Conservation (phyloP, 768 basidiomycete genomes). For the Leccinum rimulosum region DNA sequence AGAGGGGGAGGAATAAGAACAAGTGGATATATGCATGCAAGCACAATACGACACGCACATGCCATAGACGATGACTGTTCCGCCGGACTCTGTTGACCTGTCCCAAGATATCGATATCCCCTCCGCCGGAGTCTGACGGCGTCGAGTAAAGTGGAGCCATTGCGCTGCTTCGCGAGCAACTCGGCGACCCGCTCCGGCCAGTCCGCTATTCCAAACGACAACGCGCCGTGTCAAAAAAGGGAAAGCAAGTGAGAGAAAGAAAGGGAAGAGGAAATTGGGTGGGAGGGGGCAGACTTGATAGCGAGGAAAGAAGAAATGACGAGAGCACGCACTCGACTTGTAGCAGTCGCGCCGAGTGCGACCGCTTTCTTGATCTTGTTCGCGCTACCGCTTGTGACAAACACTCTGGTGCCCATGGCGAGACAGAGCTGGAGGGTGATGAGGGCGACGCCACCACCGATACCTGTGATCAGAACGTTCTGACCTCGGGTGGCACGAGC, state of each 20-base stretch:
- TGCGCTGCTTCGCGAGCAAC: constrained; percentile 36
- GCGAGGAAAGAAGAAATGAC: no score
- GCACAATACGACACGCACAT: constrained; percentile 45
- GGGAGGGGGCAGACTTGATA: neutral
- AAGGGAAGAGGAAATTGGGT: no score
- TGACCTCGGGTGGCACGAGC: constrained; percentile 61
- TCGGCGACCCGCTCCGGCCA: constrained; percentile 51
- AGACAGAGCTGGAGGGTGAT: constrained; percentile 72
- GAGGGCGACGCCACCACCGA: constrained; percentile 84
- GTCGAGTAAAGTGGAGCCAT: constrained; percentile 40
- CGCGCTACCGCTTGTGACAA: constrained; percentile 69
- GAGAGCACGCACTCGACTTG: no score
- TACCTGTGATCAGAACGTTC: constrained; percentile 77
- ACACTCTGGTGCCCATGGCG: constrained; percentile 74
- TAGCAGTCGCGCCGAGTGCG: no score
- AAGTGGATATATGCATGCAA: neutral
- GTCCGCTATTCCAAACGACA: constrained; percentile 35
- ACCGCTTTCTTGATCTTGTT: constrained; percentile 8
- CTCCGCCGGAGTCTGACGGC: constrained; percentile 69
- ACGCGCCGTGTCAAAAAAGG: neutral
- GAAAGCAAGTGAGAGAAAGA: neutral
- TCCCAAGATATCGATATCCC: constrained; percentile 50
- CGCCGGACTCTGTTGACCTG: constrained; percentile 51
- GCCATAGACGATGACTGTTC: constrained; percentile 62
- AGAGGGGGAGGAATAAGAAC: neutral